Evolutionary conservation across 2,329 filamentous ascomycete genomes (phyloP).

Genomic region (Claviceps arundinis): DNA sequence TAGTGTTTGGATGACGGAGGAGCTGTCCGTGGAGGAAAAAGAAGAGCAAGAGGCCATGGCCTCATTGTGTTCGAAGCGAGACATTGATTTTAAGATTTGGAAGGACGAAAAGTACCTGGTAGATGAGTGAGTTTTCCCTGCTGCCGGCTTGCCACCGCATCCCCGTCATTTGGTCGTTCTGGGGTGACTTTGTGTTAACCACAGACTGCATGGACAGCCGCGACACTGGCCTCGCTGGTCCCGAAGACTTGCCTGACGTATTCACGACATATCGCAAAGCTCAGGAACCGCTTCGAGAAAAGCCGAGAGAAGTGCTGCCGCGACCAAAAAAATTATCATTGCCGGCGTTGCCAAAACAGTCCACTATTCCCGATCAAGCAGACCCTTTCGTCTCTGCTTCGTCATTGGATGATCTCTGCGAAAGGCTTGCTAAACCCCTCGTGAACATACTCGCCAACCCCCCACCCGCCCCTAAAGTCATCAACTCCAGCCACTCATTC

Average conservation of each 20-base stretch:
- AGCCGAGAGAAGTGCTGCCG: constrained; percentile 44
- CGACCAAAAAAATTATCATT: constrained; percentile 36
- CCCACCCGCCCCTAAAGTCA: constrained; percentile 37
- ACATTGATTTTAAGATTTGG: constrained; percentile 51
- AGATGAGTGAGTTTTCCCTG: constrained; percentile 50
- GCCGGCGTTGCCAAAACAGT: constrained; percentile 39
- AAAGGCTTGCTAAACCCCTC: constrained; percentile 45
- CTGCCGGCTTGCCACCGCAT: not conserved
- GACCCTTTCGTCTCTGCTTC: constrained; percentile 51
- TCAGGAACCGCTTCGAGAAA: constrained; percentile 55
- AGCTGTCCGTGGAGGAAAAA: constrained; percentile 57
- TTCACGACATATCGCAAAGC: constrained; percentile 65
- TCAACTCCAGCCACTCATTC: constrained; percentile 51
- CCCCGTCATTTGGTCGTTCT: not conserved
- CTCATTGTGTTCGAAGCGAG: constrained; percentile 35
- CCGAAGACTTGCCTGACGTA: constrained; percentile 54
- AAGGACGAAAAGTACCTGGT: constrained; percentile 67
- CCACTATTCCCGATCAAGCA: constrained; percentile 42
- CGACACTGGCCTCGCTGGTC: constrained; percentile 45
- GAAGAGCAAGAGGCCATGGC: constrained; percentile 46
- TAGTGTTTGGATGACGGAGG: constrained; percentile 61
- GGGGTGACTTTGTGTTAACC: not conserved
- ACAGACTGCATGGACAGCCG: constrained; percentile 31
- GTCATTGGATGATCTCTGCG: constrained; percentile 37
- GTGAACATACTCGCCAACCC: constrained; percentile 34